These are phyloP conservation scores for Auriscalpium vulgare DNA, from an alignment of 768 basidiomycete species.

Conservation along the genomic window DNA sequence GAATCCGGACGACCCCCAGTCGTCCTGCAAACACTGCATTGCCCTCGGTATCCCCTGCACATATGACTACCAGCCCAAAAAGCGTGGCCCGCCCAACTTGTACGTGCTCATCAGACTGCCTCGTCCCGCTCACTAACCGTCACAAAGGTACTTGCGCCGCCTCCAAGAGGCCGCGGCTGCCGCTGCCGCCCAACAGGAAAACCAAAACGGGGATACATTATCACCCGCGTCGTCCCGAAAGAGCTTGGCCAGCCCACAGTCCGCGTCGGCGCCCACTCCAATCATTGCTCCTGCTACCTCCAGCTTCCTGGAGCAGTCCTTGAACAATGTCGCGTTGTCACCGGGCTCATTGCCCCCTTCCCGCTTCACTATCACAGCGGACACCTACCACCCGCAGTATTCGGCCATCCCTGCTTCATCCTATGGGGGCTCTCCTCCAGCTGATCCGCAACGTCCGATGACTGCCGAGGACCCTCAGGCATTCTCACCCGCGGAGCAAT, in stretches of 20 bases:
- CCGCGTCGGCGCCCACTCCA: conserved; percentile 3
- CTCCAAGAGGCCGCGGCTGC: conserved; percentile 70
- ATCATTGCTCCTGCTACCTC: conserved; percentile 21
- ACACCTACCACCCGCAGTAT: conserved; percentile 56
- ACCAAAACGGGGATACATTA: conserved; percentile 23
- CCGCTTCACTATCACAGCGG: conserved; percentile 62
- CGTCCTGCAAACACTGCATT: conserved; percentile 82
- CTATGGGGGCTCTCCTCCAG: conserved; percentile 31
- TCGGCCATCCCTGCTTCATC: conserved; percentile 31
- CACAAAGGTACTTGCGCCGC: conserved; percentile 61
- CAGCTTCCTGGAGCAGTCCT: conserved; percentile 45
- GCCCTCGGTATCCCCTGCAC: conserved; percentile 78
- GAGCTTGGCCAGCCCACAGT: conserved; percentile 6
- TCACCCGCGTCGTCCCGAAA: conserved; percentile 11
- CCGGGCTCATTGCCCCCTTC: conserved; percentile 52
- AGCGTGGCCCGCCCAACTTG: conserved; percentile 89
- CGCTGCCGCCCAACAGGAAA: conserved; percentile 33
- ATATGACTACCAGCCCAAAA: conserved; percentile 91
- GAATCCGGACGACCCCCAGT: conserved; percentile 67
- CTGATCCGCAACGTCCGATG: conserved; percentile 27
- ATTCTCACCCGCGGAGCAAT: conserved; percentile 40
- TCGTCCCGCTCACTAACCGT: conserved; percentile 4
- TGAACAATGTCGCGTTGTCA: conserved; percentile 27
- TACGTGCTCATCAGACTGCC: conserved; percentile 29
- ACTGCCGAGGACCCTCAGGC: conserved; percentile 37